A percentile compares a stretch with the other conserved stretches of the same genome.
Conservation (phyloP, 1,284 basidiomycete genomes). For the Ganoderma resinaceum region DNA sequence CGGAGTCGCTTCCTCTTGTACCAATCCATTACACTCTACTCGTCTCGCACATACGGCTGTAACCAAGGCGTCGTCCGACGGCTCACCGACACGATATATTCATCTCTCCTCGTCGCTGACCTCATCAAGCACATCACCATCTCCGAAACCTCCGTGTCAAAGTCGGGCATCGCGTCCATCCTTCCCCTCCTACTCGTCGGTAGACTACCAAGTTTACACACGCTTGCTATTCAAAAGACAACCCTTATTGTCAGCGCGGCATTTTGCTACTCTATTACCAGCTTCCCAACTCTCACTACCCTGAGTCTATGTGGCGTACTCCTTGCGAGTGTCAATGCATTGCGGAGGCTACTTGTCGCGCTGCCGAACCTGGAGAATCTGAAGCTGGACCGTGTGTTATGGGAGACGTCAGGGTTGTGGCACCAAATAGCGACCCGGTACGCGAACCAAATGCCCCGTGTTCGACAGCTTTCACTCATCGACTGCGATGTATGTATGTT, state of each 20-base stretch:
- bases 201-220: neutral
- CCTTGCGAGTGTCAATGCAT: neutral
- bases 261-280: neutral
- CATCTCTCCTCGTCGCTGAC: neutral
- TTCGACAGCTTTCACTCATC: neutral
- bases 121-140: neutral
- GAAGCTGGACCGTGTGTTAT: neutral
- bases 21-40: neutral
- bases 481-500: neutral
- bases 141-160: neutral
- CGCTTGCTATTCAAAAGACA: neutral
- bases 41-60: neutral
- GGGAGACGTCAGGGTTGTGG: neutral
- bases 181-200: neutral
- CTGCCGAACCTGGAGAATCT: neutral
- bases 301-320: neutral
- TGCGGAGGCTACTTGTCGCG: neutral
- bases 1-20: neutral
- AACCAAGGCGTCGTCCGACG: neutral
- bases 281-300: neutral
- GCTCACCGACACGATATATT: neutral
- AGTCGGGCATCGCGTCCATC: neutral
- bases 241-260: neutral
- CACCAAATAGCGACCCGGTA: neutral
- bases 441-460: neutral